Percentiles rank a stretch among this genome's conserved stretches.
phyloP scores from a whole-genome alignment of 768 basidiomycete genomes.

The Pisolithus albus region DNA sequence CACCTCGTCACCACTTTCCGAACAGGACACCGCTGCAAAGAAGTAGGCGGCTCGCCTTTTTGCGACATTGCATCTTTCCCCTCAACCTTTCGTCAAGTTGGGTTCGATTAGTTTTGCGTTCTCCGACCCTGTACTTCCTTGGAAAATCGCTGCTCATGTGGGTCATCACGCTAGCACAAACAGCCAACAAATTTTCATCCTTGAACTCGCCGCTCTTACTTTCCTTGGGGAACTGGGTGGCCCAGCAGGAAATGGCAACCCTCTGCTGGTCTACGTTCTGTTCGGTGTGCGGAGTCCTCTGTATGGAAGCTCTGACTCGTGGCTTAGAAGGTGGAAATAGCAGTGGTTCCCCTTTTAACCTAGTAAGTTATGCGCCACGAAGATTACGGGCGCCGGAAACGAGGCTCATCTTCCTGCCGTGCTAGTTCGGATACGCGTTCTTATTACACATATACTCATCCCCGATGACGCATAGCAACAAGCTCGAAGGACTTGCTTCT shows the following conservation, averaged over 20 bases:
- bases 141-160: conserved; percentile 51
- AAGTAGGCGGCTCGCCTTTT: conserved; percentile 17
- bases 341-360: conserved; percentile 60
- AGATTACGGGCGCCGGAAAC: conserved; percentile 2
- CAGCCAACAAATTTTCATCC: conserved; percentile 36
- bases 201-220: conserved; percentile 26
- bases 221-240: conserved; percentile 38
- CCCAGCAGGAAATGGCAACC: conserved; percentile 46
- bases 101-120: conserved; percentile 53
- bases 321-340: conserved; percentile 58
- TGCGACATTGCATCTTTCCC: conserved; percentile 46
- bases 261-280: conserved; percentile 73
- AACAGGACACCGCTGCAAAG: conserved; percentile 14
- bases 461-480: conserved; percentile 46
- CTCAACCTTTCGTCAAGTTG: conserved; percentile 53
- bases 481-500: conserved; percentile 40
- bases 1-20: conserved; percentile 37
- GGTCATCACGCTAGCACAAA: conserved; percentile 53
- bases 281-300: conserved; percentile 57
- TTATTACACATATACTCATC: conserved; percentile 69
- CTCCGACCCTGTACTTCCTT: conserved; percentile 61
- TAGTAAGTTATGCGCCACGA: conserved; percentile 41
- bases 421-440: conserved; percentile 70
- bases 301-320: conserved; percentile 58
- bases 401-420: conserved; percentile 1